Percentiles rank a stretch among this genome's conserved stretches.
Conservation (phyloP, 2,329 filamentous ascomycete genomes). For the Sclerotinia spermophila region DNA sequence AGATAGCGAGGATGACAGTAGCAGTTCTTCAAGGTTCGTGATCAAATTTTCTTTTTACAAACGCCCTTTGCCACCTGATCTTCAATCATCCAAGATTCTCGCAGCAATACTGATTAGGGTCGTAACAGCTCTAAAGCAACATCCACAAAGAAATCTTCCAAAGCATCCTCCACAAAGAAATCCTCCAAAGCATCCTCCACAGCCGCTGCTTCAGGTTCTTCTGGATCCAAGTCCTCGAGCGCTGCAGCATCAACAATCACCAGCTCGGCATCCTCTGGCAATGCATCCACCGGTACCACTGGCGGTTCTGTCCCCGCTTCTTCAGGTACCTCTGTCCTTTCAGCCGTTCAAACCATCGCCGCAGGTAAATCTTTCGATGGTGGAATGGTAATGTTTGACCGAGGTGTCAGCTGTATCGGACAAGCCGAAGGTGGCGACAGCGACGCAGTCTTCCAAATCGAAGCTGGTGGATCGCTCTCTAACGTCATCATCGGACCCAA, state of each 20-base stretch:
- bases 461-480: constrained; percentile 36
- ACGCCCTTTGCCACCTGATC: neutral
- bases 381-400: constrained; percentile 44
- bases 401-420: constrained; percentile 42
- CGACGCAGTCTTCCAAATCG: constrained; percentile 37
- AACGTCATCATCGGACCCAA: constrained; percentile 39
- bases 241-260: neutral
- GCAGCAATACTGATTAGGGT: neutral
- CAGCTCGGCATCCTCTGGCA: neutral
- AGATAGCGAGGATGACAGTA: neutral
- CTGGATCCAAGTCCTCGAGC: neutral
- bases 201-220: neutral
- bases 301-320: constrained; percentile 21
- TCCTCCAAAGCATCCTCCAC: neutral
- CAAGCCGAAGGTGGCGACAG: constrained; percentile 42
- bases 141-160: neutral
- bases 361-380: constrained; percentile 46
- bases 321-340: constrained; percentile 41
- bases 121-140: neutral
- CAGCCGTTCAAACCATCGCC: constrained; percentile 44
- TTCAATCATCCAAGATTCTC: neutral
- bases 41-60: neutral
- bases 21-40: neutral
- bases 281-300: neutral
- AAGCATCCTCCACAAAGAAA: neutral